A percentile compares a stretch with the other conserved stretches of the same genome.
phyloP scores from a whole-genome alignment of 305 asterid species.

The Plantago coronopus region DNA sequence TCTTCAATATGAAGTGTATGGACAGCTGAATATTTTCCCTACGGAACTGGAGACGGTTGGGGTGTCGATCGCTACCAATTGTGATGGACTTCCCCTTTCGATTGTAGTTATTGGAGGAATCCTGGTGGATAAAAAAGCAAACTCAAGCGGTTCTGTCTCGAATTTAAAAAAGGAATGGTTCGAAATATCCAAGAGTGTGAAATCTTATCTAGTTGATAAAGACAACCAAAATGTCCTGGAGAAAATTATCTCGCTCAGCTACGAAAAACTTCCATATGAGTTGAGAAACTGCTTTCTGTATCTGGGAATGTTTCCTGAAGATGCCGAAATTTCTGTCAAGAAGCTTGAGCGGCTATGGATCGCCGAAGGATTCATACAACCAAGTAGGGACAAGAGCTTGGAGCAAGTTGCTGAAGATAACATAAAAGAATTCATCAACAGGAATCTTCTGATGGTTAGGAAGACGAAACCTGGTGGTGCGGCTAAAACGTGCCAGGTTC shows the following conservation, averaged over 20 bases:
- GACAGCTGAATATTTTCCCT: neutral
- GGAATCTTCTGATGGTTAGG: neutral
- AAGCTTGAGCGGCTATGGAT: too few relatives aligned
- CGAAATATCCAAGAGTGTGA: neutral
- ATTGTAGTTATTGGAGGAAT: neutral
- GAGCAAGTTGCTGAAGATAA: neutral
- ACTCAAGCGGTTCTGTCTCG: neutral
- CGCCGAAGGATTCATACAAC: too few relatives aligned
- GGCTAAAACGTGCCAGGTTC: too few relatives aligned
- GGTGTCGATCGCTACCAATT: neutral
- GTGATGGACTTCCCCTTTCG: neutral
- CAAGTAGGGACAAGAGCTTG: neutral
- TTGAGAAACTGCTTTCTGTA: too few relatives aligned
- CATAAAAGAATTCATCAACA: neutral
- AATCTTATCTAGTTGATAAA: neutral
- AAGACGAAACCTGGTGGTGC: too few relatives aligned
- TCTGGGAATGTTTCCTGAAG: too few relatives aligned
- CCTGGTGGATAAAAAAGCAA: neutral
- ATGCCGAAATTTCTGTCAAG: too few relatives aligned
- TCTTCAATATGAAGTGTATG: neutral
- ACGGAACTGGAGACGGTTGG: neutral
- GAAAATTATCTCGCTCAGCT: too few relatives aligned
- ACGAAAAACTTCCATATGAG: too few relatives aligned
- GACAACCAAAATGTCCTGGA: too few relatives aligned
- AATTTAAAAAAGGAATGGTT: neutral